These are phyloP conservation scores for Penicillium bialowiezense DNA, from an alignment of 495 filamentous ascomycete genomes.

Conservation along the genomic window DNA sequence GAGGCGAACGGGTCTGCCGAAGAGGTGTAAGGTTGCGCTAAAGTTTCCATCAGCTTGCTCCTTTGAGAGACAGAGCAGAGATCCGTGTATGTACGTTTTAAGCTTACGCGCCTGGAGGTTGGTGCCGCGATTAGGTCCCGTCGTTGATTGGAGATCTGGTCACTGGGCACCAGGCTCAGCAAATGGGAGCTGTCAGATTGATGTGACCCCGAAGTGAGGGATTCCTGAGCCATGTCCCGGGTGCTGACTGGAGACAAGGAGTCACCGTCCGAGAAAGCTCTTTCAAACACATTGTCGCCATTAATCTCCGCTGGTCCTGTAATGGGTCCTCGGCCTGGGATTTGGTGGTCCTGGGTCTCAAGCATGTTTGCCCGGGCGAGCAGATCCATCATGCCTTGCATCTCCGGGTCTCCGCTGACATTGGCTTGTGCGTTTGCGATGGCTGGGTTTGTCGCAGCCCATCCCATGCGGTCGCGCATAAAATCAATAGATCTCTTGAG, in stretches of 20 bases:
- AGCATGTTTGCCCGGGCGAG: conserved; percentile 75
- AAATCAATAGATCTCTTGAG: conserved; percentile 94
- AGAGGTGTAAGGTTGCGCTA: conserved; percentile 75
- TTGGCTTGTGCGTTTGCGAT: conserved; percentile 80
- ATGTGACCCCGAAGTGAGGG: conserved; percentile 11
- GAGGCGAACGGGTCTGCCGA: conserved; percentile 49
- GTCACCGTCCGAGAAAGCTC: conserved; percentile 57
- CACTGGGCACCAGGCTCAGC: conserved; percentile 31
- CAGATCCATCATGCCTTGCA: conserved; percentile 88
- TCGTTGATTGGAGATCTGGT: conserved; percentile 32
- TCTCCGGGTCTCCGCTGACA: conserved; percentile 76
- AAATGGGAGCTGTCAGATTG: conserved; percentile 22
- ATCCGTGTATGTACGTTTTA: conserved; percentile 89
- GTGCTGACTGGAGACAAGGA: conserved; percentile 15
- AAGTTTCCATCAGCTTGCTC: conserved; percentile 80
- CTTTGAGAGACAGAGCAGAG: conserved; percentile 66
- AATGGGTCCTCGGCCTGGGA: conserved; percentile 56
- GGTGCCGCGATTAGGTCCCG: conserved; percentile 36
- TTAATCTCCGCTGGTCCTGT: conserved; percentile 72
- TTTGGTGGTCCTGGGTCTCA: conserved; percentile 47
- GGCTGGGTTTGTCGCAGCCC: conserved; percentile 61
- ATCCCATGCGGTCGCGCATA: conserved; percentile 91
- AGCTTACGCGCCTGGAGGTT: conserved; percentile 61
- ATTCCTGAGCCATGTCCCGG: conserved; percentile 19
- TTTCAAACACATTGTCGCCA: conserved; percentile 77